Evolutionary conservation across 805 yeast genomes (phyloP), one percentile per base, ranked within the genome.

Genomic region (Nakazawaea wickerhamii): DNA sequence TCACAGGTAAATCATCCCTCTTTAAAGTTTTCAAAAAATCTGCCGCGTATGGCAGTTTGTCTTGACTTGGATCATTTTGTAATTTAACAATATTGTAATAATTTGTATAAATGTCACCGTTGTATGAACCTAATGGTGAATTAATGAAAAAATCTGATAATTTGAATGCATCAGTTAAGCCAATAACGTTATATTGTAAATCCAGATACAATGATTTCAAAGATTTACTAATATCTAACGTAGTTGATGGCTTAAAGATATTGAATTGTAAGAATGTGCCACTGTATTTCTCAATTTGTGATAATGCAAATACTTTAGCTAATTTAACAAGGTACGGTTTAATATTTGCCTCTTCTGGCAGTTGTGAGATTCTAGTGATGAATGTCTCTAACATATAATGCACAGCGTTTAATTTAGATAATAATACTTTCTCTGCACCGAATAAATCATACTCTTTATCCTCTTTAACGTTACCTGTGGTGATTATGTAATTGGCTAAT

Each of bases 41-140:
- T 14, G 56, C 67, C 25, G 75, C 65, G 57, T 81, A 81, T n/a
- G 79, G 75, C 11, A 91, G 84, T 54, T 81, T 77, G 48, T 75
- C 67, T 11, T 60, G 59, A 38, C 65, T 57, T 14, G 80, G 77
- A 44, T 79, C 78, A 55, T 75, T 77, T 36, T 55, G 53, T 7
- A 46, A 45, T 52, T 72, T 70, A 46, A 81, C 82, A 43, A 68
- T 66, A 20, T 56, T 64, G 57, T 81, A 82, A 65, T 88, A 88
- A 60, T 84, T 79, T 56, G 80, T 79, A 65, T 88, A 89, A 44
- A 86, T 80, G 59, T 89, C 81, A 45, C 96, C 96, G 53, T 84
- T 79, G 62, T 73, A 81, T 44, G 70, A 72, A 36, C 96, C 97
- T 45, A 89, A 73, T 4, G 93, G 81, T 0, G 96, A 79, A 60